Base-by-base conservation (phyloP, 1,284 basidiomycete genomes). In the Ustanciosporium gigantosporum region DNA sequence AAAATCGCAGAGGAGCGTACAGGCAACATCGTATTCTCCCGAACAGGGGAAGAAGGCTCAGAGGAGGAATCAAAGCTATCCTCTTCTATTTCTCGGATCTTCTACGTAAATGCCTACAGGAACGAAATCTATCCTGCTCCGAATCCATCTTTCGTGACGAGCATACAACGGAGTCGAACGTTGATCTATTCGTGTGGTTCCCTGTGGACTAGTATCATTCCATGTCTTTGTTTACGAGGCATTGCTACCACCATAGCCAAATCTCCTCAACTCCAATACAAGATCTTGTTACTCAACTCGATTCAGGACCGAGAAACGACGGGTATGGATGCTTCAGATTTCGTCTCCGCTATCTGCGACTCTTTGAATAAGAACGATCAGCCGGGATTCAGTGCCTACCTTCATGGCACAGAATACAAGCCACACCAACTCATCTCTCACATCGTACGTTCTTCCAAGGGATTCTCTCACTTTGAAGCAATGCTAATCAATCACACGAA, bases 301-400 rank as follows among this genome's bases (percentile, higher is more conserved):
- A 83, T 82, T 53, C 92, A 92, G 66, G 94, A 98, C 76, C 83
- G 94, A 49, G 94, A 98, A 78, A 96, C 93, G 0, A 82, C 85
- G 8, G 88, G 85, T 1, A 94, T 94, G 78, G 84, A 83, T 2
- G 92, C 90, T 0, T 80, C 84, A 13, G 90, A 95, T 77, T 95
- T 94, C 73, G 84, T 95, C 58, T 80, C 87, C 29, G 84, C 87
- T 2, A 88, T 94, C 50, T 82, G 82, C 3, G 79, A 82, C 25
- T 88, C 87, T 16, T 80, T 94, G 23, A 90, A 91, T 69, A 81
- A 46, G 9, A 34, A 29, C 34, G 52, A 68, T 34, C 38, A 51
- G 3, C 62, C 41, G 7, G 53, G 39, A 29, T 29, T n/a, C 27
- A 11, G 11, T n/a, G 27, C n/a, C 27, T 29, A 11, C 27, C 31